These are phyloP conservation scores for Pistacia vera DNA, from an alignment of 345 rosid species.

Conservation along the genomic window DNA sequence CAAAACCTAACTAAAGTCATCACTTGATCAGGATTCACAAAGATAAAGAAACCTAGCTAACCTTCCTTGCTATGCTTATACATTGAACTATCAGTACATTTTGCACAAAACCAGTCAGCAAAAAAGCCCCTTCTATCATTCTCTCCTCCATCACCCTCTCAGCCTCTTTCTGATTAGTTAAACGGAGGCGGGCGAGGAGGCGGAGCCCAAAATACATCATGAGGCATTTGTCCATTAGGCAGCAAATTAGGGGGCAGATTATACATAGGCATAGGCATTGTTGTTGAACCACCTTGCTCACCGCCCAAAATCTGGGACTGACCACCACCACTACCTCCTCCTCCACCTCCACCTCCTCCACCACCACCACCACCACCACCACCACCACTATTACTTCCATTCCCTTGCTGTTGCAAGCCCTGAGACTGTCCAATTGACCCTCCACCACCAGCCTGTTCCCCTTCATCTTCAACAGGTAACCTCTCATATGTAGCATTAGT, in stretches of 20 bases:
- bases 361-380: slow-evolving; percentile 17
- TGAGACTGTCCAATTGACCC: slow-evolving; percentile 20
- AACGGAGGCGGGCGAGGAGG: slow-evolving; percentile 69
- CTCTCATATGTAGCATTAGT: slow-evolving; percentile 80
- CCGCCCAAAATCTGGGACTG: slow-evolving; percentile 36
- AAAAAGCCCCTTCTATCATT: slow-evolving; percentile 2
- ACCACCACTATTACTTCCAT: slow-evolving; percentile 26
- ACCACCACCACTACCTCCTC: slow-evolving; percentile 22
- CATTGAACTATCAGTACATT: slow-evolving; percentile 20
- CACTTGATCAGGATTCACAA: slow-evolving; percentile 24
- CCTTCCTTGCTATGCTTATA: slow-evolving; percentile 28
- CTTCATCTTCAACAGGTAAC: slow-evolving; percentile 71
- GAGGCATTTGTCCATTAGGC: slow-evolving; percentile 72
- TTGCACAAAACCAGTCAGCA: slow-evolving; percentile 27
- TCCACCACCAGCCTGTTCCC: slow-evolving; percentile 10
- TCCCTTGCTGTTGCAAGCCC: slow-evolving; percentile 34
- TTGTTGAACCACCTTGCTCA: slow-evolving; percentile 38
- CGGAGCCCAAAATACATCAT: slow-evolving; percentile 77
- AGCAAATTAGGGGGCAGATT: slow-evolving; percentile 68
- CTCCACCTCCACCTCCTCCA: slow-evolving; percentile 3
- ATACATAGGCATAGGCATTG: slow-evolving; percentile 49
- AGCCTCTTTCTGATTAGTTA: slow-evolving; percentile 23
- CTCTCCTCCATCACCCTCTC: neutral
- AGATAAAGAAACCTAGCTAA: slow-evolving; percentile 15
- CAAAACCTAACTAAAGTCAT: slow-evolving; percentile 9